Evolutionary conservation across 2,329 filamentous ascomycete genomes (phyloP).

Genomic region (Gnomoniopsis sp.): DNA sequence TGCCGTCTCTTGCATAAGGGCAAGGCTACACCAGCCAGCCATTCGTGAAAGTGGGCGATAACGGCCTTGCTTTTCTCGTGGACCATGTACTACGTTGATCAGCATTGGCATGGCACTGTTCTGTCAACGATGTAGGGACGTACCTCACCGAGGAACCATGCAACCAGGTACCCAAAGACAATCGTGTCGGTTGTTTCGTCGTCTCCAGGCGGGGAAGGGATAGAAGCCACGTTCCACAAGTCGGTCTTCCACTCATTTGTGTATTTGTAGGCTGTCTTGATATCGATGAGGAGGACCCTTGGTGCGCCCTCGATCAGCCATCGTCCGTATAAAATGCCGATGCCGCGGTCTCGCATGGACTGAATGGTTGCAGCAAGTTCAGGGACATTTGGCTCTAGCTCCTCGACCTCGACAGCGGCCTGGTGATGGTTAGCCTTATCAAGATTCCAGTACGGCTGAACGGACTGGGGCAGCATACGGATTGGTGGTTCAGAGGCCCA

Average conservation of each 20-base stretch:
- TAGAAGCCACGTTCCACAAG: slow-evolving; percentile 87
- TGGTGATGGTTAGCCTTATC: slow-evolving; percentile 34
- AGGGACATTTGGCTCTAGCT: slow-evolving; percentile 77
- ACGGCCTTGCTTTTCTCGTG: slow-evolving; percentile 90
- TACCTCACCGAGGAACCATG: slow-evolving; percentile 98
- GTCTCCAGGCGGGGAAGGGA: slow-evolving; percentile 88
- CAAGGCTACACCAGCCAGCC: slow-evolving; percentile 90
- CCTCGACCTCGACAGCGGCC: slow-evolving; percentile 98
- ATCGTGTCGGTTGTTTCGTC: slow-evolving; percentile 97
- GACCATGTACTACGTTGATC: slow-evolving; percentile 69
- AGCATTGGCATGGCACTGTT: slow-evolving; percentile 18
- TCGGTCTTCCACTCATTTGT: slow-evolving; percentile 97
- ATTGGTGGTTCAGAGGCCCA: slow-evolving; percentile 87
- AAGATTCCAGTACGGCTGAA: background rate
- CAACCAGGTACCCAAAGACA: slow-evolving; percentile 94
- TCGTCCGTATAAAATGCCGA: slow-evolving; percentile 85
- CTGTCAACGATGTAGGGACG: slow-evolving; percentile 24
- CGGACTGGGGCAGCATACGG: slow-evolving; percentile 52
- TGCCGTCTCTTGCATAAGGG: slow-evolving; percentile 89
- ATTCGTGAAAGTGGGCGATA: slow-evolving; percentile 98
- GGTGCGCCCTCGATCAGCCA: slow-evolving; percentile 98
- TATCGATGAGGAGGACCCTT: slow-evolving; percentile 90
- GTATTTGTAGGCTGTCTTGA: slow-evolving; percentile 85
- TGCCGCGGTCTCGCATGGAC: slow-evolving; percentile 89
- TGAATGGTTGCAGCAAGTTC: slow-evolving; percentile 79